Conservation (phyloP, 2,329 filamentous ascomycete species). For the Aspergillus sp. region DNA sequence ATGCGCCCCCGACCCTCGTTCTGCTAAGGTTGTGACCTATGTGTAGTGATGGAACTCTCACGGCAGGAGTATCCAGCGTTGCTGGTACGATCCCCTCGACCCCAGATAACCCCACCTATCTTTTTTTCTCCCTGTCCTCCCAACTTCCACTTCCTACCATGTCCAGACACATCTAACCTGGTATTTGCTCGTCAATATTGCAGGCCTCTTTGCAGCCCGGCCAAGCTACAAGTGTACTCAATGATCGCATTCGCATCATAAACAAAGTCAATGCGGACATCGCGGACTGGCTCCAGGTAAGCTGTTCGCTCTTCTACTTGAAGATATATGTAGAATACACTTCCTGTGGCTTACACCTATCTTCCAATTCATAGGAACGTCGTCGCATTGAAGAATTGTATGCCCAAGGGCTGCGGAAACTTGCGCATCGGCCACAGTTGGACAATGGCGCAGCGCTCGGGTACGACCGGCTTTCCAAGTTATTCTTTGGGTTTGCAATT, state of each 20-base stretch:
- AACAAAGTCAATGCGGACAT: slow-evolving; percentile 84
- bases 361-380: slow-evolving; percentile 67
- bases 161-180: slow-evolving; percentile 6
- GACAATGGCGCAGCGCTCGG: slow-evolving; percentile 80
- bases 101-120: neutral
- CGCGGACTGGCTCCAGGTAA: slow-evolving; percentile 95
- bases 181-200: slow-evolving; percentile 12
- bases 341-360: slow-evolving; percentile 13
- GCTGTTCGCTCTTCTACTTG: slow-evolving; percentile 21
- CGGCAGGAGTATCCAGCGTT: slow-evolving; percentile 90
- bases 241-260: slow-evolving; percentile 85
- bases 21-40: slow-evolving; percentile 26
- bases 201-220: slow-evolving; percentile 78
- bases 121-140: neutral
- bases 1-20: slow-evolving; percentile 32
- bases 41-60: slow-evolving; percentile 68
- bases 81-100: slow-evolving; percentile 66
- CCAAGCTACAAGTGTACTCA: slow-evolving; percentile 78
- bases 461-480: slow-evolving; percentile 55
- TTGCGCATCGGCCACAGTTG: slow-evolving; percentile 72
- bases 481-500: too few species aligned
- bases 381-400: slow-evolving; percentile 90
- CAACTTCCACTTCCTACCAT: neutral
- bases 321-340: neutral
- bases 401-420: slow-evolving; percentile 75